A percentile compares a stretch with the other conserved stretches of the same genome.
phyloP scores from a whole-genome alignment of 208 protist genomes.

The Herpetomonas samuelpessoai region DNA sequence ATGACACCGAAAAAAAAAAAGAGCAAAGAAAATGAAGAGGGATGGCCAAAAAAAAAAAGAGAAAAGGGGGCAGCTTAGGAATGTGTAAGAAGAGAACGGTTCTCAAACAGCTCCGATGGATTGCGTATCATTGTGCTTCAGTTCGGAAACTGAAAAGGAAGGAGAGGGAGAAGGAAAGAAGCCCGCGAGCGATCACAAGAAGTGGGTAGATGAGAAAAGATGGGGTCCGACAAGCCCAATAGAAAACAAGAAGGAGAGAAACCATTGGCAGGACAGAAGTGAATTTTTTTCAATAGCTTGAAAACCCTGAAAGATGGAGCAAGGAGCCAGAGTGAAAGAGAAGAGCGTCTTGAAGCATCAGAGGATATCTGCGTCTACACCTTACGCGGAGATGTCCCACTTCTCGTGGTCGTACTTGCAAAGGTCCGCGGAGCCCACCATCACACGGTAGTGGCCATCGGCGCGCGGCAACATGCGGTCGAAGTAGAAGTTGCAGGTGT shows the following conservation, averaged over 20 bases:
- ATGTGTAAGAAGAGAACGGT: neutral
- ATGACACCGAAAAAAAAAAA: conserved; percentile 8
- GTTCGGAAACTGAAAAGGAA: conserved; percentile 3
- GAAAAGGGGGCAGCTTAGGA: no score
- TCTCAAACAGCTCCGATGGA: neutral
- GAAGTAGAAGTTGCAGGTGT: conserved; percentile 77
- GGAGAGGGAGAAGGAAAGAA: neutral
- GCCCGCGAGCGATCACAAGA: neutral
- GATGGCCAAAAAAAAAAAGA: conserved; percentile 1
- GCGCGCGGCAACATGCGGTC: conserved; percentile 59
- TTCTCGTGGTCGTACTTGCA: conserved; percentile 44
- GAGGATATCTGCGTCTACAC: no score
- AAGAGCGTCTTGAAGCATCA: neutral
- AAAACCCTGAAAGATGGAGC: neutral
- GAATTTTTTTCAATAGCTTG: neutral
- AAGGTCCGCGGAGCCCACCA: conserved; percentile 35
- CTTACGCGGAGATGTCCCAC: conserved; percentile 59
- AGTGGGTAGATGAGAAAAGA: neutral
- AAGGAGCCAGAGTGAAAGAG: neutral
- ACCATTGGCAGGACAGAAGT: neutral
- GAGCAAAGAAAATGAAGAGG: conserved; percentile 14
- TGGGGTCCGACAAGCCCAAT: neutral
- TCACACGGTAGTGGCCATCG: conserved; percentile 51
- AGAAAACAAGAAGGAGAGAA: neutral
- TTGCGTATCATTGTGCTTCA: neutral